Percentiles rank a stretch among this genome's conserved stretches.
These are phyloP conservation scores for Pestalotiopsis sp. DNA, from an alignment of 2,329 filamentous ascomycete species.

Conservation along the genomic window DNA sequence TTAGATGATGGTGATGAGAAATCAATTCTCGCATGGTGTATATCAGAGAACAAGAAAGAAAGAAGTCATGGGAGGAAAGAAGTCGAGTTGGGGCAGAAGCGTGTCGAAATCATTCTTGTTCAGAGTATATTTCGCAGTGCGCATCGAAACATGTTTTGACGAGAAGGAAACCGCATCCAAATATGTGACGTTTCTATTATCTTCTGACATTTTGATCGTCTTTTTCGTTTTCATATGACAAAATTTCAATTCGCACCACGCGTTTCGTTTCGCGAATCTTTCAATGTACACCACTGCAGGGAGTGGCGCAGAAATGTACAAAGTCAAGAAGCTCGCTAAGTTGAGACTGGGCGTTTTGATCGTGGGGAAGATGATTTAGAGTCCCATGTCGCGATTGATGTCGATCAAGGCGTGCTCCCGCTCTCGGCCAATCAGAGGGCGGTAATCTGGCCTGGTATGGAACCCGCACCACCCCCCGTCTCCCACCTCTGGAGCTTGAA, in stretches of 20 bases:
- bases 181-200: no score
- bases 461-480: background rate
- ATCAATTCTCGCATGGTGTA: background rate
- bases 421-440: background rate
- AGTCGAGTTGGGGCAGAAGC: background rate
- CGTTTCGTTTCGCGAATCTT: background rate
- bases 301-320: background rate
- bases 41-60: background rate
- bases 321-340: no score
- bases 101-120: no score
- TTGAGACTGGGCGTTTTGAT: background rate
- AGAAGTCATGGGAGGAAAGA: background rate
- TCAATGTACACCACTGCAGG: background rate
- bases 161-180: no score
- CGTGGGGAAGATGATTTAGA: background rate
- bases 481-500: background rate
- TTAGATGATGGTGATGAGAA: background rate
- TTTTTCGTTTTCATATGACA: no score
- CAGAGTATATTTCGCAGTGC: no score
- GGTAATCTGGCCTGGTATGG: background rate
- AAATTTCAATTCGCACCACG: background rate
- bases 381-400: slow-evolving; percentile 12
- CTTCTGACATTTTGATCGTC: no score
- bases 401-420: slow-evolving; percentile 8
- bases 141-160: no score